phyloP scores from a whole-genome alignment of 148 eudicot genomes.

The Chenopodium suecicum region DNA sequence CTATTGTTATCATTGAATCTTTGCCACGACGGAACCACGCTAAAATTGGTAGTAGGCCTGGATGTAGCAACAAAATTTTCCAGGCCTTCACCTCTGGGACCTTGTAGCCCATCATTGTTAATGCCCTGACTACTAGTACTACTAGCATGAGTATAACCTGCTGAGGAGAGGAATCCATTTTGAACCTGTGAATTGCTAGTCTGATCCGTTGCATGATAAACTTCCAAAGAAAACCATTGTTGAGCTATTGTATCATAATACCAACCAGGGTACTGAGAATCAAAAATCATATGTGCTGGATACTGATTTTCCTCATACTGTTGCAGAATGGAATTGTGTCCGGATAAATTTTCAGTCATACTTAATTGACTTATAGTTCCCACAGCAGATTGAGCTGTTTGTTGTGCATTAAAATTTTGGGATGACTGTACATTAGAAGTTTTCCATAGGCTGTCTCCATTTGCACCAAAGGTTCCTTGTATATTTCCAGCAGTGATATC shows the following conservation, averaged over 20 bases:
- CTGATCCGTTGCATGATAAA: constrained; percentile 45
- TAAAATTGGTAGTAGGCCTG: constrained; percentile 23
- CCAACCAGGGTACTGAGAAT: constrained; percentile 94
- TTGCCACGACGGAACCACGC: constrained; percentile 34
- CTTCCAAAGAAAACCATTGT: constrained; percentile 66
- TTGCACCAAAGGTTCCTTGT: constrained; percentile 34
- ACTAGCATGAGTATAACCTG: constrained; percentile 36
- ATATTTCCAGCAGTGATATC: constrained; percentile 18
- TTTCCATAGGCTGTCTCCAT: constrained; percentile 32
- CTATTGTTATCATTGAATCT: constrained; percentile 25
- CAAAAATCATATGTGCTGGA: constrained; percentile 78
- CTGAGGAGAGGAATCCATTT: constrained; percentile 40
- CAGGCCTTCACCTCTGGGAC: constrained; percentile 26
- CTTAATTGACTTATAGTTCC: constrained; percentile 54
- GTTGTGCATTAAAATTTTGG: constrained; percentile 57
- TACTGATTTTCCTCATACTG: constrained; percentile 44
- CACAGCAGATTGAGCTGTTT: constrained; percentile 46
- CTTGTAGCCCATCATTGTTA: constrained; percentile 29
- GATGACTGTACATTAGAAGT: constrained; percentile 43
- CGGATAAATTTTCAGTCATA: constrained; percentile 41
- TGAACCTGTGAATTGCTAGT: constrained; percentile 40
- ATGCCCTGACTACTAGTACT: constrained; percentile 32
- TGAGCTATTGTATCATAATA: constrained; percentile 72
- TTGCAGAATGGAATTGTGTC: constrained; percentile 52
- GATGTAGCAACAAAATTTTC: constrained; percentile 36